A percentile compares a stretch with the other conserved stretches of the same genome.
phyloP scores from a whole-genome alignment of 495 filamentous ascomycete genomes.

The Xylaria nigripes region DNA sequence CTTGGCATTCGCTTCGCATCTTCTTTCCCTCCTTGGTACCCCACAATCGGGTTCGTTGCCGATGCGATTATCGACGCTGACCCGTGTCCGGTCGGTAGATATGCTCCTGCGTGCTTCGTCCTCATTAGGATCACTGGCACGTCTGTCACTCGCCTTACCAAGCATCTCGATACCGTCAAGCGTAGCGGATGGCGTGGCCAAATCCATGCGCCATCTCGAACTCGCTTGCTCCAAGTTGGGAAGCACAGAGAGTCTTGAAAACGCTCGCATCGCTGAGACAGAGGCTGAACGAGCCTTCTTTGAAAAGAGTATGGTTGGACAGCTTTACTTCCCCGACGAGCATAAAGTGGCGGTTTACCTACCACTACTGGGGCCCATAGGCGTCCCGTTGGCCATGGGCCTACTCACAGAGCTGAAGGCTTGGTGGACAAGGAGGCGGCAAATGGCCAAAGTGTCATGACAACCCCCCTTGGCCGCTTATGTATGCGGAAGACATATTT shows the following conservation, averaged over 20 bases:
- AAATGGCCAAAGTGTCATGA: conserved; percentile 24
- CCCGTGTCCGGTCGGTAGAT: conserved; percentile 75
- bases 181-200: conserved; percentile 76
- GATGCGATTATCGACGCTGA: conserved; percentile 73
- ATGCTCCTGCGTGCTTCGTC: conserved; percentile 84
- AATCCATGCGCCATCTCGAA: conserved; percentile 67
- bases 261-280: conserved; percentile 74
- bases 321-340: conserved; percentile 95
- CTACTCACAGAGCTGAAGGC: conserved; percentile 70
- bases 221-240: conserved; percentile 66
- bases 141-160: conserved; percentile 73
- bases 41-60: conserved; percentile 73
- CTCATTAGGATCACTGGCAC: conserved; percentile 85
- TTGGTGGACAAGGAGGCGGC: conserved; percentile 37
- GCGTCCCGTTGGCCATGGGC: conserved; percentile 79
- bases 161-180: conserved; percentile 83
- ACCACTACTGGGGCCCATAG: conserved; percentile 83
- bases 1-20: conserved; percentile 84
- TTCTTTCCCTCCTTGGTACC: conserved; percentile 80
- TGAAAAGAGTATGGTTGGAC: conserved; percentile 97
- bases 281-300: conserved; percentile 95
- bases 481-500: not conserved
- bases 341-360: conserved; percentile 98
- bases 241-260: conserved; percentile 53
- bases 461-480: not conserved